A percentile compares a stretch with the other conserved stretches of the same genome.
Evolutionary conservation across 192 early-diverging fungal species (phyloP).

Genomic region (Linnemannia zychae): DNA sequence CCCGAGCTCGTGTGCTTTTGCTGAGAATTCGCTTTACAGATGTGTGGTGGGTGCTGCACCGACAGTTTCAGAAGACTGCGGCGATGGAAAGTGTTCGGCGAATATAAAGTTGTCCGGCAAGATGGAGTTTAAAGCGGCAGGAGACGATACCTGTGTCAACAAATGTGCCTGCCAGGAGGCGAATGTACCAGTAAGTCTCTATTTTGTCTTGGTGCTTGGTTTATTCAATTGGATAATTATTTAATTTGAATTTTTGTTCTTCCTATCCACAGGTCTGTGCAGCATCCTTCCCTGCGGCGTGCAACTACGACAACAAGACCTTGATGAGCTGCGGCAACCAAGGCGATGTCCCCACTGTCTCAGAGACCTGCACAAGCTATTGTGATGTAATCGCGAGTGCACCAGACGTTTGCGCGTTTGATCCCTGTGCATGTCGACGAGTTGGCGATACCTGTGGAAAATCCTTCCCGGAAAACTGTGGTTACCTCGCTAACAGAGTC

Average conservation of each 20-base stretch:
- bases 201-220: background rate
- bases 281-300: background rate
- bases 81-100: background rate
- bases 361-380: background rate
- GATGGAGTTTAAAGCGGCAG: background rate
- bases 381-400: background rate
- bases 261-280: background rate
- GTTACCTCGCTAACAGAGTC: background rate
- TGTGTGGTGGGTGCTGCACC: background rate
- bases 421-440: conserved; percentile 5
- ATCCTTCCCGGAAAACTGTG: conserved; percentile 5
- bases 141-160: background rate
- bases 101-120: background rate
- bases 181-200: background rate
- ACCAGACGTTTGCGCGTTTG: background rate
- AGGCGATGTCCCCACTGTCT: background rate
- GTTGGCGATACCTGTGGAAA: conserved; percentile 3
- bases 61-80: background rate
- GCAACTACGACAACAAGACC: conserved; percentile 4
- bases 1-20: background rate
- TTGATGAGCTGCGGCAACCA: background rate
- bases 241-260: no score
- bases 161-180: background rate
- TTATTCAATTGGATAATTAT: no score
- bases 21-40: background rate